Base-by-base conservation (phyloP, 2,329 filamentous ascomycete genomes). In the Ophiostoma novo-ulmi region DNA sequence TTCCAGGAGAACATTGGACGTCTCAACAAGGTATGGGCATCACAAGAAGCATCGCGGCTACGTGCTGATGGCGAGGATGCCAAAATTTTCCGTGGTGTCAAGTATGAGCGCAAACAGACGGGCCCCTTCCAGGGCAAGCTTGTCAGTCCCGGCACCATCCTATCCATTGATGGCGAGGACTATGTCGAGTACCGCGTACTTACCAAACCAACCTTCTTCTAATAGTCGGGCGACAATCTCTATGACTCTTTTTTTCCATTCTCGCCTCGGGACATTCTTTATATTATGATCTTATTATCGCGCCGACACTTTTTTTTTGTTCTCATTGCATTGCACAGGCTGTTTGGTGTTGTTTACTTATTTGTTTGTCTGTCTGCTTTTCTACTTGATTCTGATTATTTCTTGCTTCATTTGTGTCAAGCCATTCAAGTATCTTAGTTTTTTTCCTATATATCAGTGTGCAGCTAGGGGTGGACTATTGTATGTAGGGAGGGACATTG, bases 181-280 rank as follows among this genome's bases (percentile, higher is more conserved):
- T 90, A 87, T 72, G 87, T 90, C 44, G 88, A 89, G 76, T 89
- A 89, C 73, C 83, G 87, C 1, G 86, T 90, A 1, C 82, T 90
- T 36, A 88, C 85, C 0, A 89, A 88, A 78, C 86, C 87, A 0
- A 84, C 82, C 0, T 89, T 89, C 75, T 89, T 87, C 73, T 88
- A 63, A 77, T 55, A 7, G 13, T 5, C 4, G 26, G n/a, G 17
- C 11, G 5, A 55, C 38, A 5, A 5, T 2, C 7, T 48, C 17
- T 8, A n/a, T 13, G 76, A 26, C 22, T 38, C 2, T 31, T n/a
- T 38, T 7, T 14, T 17, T 35, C 5, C 35, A 2, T 20, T 35
- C 11, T 58, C 52, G 22, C 6, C n/a, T 26, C 26, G 8, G 5
- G 52, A 22, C 44, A 48, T 5, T 5, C 1, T 38, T 67, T 39